phyloP scores from a whole-genome alignment of 2,329 filamentous ascomycete genomes.

The Pseudogymnoascus sp. region DNA sequence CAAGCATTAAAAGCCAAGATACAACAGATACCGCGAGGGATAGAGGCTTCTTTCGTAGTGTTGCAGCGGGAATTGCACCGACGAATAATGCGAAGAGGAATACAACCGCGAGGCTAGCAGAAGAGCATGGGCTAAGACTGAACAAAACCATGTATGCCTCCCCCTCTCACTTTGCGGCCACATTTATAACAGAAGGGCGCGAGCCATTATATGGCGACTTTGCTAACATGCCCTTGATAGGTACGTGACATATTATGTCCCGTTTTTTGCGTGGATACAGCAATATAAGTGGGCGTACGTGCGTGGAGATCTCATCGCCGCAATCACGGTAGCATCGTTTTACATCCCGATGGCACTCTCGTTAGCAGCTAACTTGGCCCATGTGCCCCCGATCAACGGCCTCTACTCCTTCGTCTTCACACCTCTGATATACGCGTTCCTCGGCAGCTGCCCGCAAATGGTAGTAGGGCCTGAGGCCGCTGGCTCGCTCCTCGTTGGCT shows the following conservation, averaged over 20 bases:
- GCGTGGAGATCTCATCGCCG: conserved; percentile 77
- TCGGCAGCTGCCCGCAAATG: conserved; percentile 89
- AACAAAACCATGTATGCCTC: conserved; percentile 55
- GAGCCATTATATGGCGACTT: background rate
- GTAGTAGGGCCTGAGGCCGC: conserved; percentile 92
- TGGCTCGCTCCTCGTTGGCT: conserved; percentile 81
- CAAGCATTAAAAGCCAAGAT: conserved; percentile 20
- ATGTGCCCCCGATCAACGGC: conserved; percentile 87
- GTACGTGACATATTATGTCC: conserved; percentile 90
- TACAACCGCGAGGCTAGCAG: conserved; percentile 19
- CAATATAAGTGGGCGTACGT: conserved; percentile 80
- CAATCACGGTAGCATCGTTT: conserved; percentile 94
- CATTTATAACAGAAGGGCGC: background rate
- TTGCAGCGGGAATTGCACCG: conserved; percentile 9
- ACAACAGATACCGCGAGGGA: conserved; percentile 14
- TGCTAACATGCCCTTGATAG: conserved; percentile 33
- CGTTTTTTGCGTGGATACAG: conserved; percentile 79
- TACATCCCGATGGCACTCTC: conserved; percentile 97
- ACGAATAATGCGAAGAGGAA: conserved; percentile 19
- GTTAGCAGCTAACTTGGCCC: conserved; percentile 82
- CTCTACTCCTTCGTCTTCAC: conserved; percentile 92
- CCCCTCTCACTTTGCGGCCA: background rate
- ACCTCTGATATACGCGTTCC: conserved; percentile 78
- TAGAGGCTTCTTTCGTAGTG: conserved; percentile 17
- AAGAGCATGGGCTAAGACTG: conserved; percentile 15